Percentiles rank a stretch among this genome's conserved stretches.
Evolutionary conservation across 257 asterid genomes (phyloP).

Genomic region (Marsdenia floribunda): DNA sequence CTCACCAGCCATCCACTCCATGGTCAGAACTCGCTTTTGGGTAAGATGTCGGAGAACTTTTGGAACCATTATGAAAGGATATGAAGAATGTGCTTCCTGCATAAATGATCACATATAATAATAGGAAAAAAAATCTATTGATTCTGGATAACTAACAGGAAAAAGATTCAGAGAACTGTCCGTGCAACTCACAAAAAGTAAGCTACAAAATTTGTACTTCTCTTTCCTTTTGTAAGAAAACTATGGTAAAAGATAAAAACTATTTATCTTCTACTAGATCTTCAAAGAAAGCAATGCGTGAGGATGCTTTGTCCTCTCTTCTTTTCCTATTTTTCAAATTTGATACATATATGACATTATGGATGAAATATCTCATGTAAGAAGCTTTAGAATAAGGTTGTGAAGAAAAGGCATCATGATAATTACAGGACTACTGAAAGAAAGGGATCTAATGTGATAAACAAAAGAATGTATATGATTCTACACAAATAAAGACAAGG

Average conservation of each 20-base stretch:
- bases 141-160: background rate
- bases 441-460: background rate
- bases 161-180: background rate
- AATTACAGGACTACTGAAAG: background rate
- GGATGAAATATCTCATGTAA: background rate
- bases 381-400: background rate
- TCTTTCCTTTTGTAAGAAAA: background rate
- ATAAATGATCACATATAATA: slow-evolving; percentile 13
- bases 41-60: slow-evolving; percentile 63
- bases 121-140: background rate
- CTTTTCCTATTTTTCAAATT: background rate
- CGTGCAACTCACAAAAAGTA: background rate
- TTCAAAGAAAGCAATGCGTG: background rate
- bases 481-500: background rate
- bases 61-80: slow-evolving; percentile 61
- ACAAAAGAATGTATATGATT: background rate
- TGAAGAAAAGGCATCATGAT: slow-evolving; percentile 2
- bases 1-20: slow-evolving; percentile 98
- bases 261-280: background rate
- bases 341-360: background rate
- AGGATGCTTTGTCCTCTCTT: background rate
- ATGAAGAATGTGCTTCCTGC: slow-evolving; percentile 84
- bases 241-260: background rate
- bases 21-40: slow-evolving; percentile 73
- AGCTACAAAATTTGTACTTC: background rate